phyloP scores from a whole-genome alignment of 1,139 yeast genomes.

The Blastobotrys proliferans region DNA sequence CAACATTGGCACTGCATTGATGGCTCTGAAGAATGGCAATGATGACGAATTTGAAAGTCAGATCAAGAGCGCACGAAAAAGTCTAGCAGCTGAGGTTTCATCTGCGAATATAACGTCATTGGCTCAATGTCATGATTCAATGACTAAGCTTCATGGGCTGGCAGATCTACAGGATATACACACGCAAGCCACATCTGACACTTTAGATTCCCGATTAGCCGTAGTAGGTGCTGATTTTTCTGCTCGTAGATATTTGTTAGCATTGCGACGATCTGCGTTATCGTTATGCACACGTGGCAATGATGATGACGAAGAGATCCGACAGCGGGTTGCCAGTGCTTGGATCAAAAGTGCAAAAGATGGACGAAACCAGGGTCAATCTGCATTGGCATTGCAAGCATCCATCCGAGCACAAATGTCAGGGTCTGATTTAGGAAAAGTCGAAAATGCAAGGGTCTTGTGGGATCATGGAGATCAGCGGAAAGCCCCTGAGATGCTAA shows the following conservation, averaged over 20 bases:
- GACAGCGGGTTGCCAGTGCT: constrained; percentile 44
- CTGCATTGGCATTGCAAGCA: constrained; percentile 70
- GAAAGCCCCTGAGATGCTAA: constrained; percentile 72
- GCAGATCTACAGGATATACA: constrained; percentile 51
- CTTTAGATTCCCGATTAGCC: constrained; percentile 32
- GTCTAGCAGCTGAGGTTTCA: constrained; percentile 60
- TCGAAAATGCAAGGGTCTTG: constrained; percentile 77
- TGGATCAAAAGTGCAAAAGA: constrained; percentile 60
- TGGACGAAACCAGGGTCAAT: constrained; percentile 64
- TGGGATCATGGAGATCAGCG: constrained; percentile 92
- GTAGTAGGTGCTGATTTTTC: constrained; percentile 35
- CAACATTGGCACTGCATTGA: constrained; percentile 60
- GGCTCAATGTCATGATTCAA: constrained; percentile 50
- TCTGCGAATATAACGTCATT: constrained; percentile 60
- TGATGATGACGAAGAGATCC: constrained; percentile 32
- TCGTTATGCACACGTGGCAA: constrained; percentile 25
- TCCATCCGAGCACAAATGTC: constrained; percentile 64
- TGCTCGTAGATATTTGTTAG: constrained; percentile 36
- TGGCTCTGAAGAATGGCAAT: constrained; percentile 40
- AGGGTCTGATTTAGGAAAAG: constrained; percentile 45
- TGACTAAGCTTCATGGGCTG: constrained; percentile 67
- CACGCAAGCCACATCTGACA: constrained; percentile 21
- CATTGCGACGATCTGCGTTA: constrained; percentile 45
- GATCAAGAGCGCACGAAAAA: constrained; percentile 49
- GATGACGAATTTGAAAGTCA: constrained; percentile 36